Evolutionary conservation across 2,329 filamentous ascomycete genomes (phyloP), one percentile per base, ranked within the genome.

Genomic region (Sordariomycetes sp.): DNA sequence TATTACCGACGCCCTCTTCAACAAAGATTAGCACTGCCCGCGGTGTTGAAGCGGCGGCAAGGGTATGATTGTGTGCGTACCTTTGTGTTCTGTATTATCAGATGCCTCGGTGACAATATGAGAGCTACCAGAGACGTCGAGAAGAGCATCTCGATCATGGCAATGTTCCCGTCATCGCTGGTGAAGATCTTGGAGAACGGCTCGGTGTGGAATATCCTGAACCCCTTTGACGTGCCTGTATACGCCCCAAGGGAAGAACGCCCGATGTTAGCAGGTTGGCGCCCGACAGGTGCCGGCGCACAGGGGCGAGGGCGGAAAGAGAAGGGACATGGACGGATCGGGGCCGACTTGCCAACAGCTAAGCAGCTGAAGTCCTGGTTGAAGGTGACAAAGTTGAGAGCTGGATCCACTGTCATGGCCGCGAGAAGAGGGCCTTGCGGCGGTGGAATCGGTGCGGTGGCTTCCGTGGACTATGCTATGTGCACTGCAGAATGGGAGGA

Each of bases 331-430:
- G 59, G 53, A 40, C 50, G 57, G 25, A 46, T 46, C 40, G 53
- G 28, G 57, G 57, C 34, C 24, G 59, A 73, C 86, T 69, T 78
- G 91, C 90, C 93, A 65, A 99, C 92, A 76, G 93, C 93, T 63
- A 99, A 81, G 73, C 93, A 93, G 80, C 89, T 96, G 77, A 96
- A 91, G 78, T 99, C 94, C 79, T 99, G 94, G 74, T 99, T 99
- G 75, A 97, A 99, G 50, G 93, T 97, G 67, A 99, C 90, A 75
- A 96, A 99, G 74, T 99, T 99, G 78, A 97, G 90, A 54, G 85
- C 76, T 71, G 87, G 86, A 63, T 69, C 79, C 62, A 85, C 75
- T 86, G 90, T 90, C 56, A 58, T 58, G 50, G 56, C 51, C 46
- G 46, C 22, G 12, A 24, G 6, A 20, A 11, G 20, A 24, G 20